These are phyloP conservation scores for Fraxinus sp. DNA, from an alignment of 305 asterid species.

Conservation along the genomic window DNA sequence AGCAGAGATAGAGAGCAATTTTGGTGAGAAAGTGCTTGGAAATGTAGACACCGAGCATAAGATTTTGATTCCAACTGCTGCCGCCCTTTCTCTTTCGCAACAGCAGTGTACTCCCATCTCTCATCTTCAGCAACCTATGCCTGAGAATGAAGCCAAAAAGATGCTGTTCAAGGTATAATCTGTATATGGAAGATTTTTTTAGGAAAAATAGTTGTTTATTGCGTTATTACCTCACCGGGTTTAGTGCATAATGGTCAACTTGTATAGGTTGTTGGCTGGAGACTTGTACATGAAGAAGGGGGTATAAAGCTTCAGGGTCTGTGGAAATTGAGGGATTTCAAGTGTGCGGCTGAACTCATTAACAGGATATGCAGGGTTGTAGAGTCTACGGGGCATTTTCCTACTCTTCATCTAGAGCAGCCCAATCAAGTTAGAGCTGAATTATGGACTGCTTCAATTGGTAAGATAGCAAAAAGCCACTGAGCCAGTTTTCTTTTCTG, in stretches of 20 bases:
- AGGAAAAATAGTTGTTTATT: too few relatives aligned
- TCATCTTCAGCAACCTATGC: slow-evolving; percentile 45
- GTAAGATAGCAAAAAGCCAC: slow-evolving; percentile 27
- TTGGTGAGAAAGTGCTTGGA: slow-evolving; percentile 67
- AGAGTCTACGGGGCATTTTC: slow-evolving; percentile 62
- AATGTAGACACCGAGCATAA: slow-evolving; percentile 69
- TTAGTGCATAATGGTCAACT: background rate
- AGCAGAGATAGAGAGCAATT: slow-evolving; percentile 75
- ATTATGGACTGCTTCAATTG: slow-evolving; percentile 64
- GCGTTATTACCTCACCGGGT: too few relatives aligned
- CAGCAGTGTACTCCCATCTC: slow-evolving; percentile 44
- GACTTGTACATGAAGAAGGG: slow-evolving; percentile 51
- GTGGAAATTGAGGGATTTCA: slow-evolving; percentile 30
- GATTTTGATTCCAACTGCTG: slow-evolving; percentile 69
- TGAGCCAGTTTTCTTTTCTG: background rate
- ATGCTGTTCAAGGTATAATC: slow-evolving; percentile 55
- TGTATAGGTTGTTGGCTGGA: slow-evolving; percentile 85
- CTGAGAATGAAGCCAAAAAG: slow-evolving; percentile 53
- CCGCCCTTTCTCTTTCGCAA: slow-evolving; percentile 67
- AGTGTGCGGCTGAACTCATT: slow-evolving; percentile 67
- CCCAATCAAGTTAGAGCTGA: slow-evolving; percentile 70
- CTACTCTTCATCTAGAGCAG: slow-evolving; percentile 53
- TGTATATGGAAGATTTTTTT: too few relatives aligned
- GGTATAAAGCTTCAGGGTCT: slow-evolving; percentile 54
- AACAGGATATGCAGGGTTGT: slow-evolving; percentile 51